Evolutionary conservation across 805 yeast genomes (phyloP).

Genomic region (Cyberlindnera mississippiensis): DNA sequence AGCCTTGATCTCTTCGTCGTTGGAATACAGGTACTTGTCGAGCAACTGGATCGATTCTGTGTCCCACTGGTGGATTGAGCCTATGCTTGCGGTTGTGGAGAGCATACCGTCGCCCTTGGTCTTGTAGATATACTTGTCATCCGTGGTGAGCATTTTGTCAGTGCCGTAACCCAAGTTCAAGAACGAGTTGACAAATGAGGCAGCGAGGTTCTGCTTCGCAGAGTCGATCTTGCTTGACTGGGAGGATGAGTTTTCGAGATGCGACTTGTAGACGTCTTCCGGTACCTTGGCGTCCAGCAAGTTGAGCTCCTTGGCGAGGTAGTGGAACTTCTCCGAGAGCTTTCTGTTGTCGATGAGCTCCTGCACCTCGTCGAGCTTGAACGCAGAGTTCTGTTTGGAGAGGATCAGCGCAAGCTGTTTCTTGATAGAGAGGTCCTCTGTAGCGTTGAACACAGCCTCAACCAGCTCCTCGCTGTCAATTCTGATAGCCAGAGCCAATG

Average conservation of each 20-base stretch:
- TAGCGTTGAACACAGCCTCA: constrained; percentile 74
- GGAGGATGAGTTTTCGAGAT: constrained; percentile 68
- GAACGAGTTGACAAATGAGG: constrained; percentile 90
- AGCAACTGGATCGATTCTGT: constrained; percentile 85
- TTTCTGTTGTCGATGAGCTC: constrained; percentile 79
- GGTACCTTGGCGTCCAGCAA: constrained; percentile 88
- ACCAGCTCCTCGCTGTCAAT: constrained; percentile 79
- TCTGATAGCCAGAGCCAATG: constrained; percentile 83
- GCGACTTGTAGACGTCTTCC: constrained; percentile 90
- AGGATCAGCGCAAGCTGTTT: constrained; percentile 89
- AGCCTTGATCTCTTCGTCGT: constrained; percentile 85
- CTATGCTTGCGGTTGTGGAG: constrained; percentile 88
- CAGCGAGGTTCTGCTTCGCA: constrained; percentile 91
- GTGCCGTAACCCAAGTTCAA: constrained; percentile 87
- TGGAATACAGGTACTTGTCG: constrained; percentile 83
- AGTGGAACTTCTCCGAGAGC: constrained; percentile 72
- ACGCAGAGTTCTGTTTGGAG: constrained; percentile 81
- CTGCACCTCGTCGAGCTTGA: constrained; percentile 71
- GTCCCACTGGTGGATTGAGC: constrained; percentile 90
- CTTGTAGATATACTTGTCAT: constrained; percentile 85
- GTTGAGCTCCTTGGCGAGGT: constrained; percentile 83
- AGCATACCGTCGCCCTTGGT: constrained; percentile 90
- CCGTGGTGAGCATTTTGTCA: constrained; percentile 75
- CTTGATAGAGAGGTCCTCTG: constrained; percentile 68
- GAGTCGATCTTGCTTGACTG: constrained; percentile 67